Evolutionary conservation across 2,329 filamentous ascomycete species (phyloP), one percentile per base, ranked within the genome.

Genomic region (Metarhizium humberi): DNA sequence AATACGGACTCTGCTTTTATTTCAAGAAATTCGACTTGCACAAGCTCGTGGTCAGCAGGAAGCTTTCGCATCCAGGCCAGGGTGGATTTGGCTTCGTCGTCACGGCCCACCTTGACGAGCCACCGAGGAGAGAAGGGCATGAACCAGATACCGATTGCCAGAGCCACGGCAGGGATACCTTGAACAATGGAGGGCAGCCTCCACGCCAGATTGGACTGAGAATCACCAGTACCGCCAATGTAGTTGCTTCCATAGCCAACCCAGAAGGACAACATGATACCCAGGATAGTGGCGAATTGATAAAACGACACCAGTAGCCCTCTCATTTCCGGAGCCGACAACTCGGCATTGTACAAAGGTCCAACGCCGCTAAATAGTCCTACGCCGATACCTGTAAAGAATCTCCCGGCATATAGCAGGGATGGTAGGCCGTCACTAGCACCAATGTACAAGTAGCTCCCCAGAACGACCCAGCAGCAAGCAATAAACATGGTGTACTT

Each of bases 121-220:
- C 87, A 92, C 57, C 88, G 78, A 0, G 88, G 88, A 0, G 82
- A 87, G 68, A 88, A 91, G 0, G 88, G 88, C 84, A 92, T 88
- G 70, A 88, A 90, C 52, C 87, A 68, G 78, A 91, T 90, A 8
- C 52, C 46, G 1, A 40, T 87, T 30, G 85, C 82, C 0, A 92
- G 78, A 4, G 89, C 55, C 3, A 61, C 62, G 4, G 73, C 73
- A 0, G 73, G 68, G 1, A 77, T 66, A 0, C 73, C 69, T 59
- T 77, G 75, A 13, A 77, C 70, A 20, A 73, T 71, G 1, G 75
- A 73, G 0, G 75, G 75, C 0, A 82, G 62, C 62, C 73, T 61
- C 73, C 72, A 71, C 2, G 69, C 64, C 56, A 78, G 57, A 64
- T 77, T 63, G 56, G 71, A 66, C 61, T 77, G 64, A 55, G 67